Conservation (phyloP, 2,329 filamentous ascomycete genomes). For the Dryadomyces sulphureus region DNA sequence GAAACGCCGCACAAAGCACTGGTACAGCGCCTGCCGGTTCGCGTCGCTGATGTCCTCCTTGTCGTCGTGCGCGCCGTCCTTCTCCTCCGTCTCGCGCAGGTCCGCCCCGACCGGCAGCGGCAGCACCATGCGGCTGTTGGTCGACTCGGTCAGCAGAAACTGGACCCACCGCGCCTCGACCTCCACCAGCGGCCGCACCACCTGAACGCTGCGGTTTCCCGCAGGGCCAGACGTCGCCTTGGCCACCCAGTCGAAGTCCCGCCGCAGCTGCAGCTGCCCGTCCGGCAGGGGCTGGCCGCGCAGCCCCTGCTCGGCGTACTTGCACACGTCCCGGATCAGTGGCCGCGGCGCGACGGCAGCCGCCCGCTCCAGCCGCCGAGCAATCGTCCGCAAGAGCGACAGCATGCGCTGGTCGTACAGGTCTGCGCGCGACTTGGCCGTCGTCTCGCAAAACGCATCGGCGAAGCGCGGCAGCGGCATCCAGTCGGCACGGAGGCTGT, state of each 20-base stretch:
- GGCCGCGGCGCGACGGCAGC: constrained; percentile 13
- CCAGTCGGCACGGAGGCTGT: constrained; percentile 3
- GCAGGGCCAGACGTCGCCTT: not conserved
- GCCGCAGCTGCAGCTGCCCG: constrained; percentile 7
- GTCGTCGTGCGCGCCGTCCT: not conserved
- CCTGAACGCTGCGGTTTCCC: not conserved
- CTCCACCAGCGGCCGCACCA: constrained; percentile 8
- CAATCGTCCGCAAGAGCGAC: constrained; percentile 13
- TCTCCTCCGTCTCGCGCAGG: not conserved
- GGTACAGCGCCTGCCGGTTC: constrained; percentile 15
- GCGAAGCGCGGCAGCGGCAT: constrained; percentile 12
- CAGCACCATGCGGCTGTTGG: constrained; percentile 13
- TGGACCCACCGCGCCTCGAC: constrained; percentile 20
- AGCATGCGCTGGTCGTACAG: constrained; percentile 16
- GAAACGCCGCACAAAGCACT: constrained; percentile 18
- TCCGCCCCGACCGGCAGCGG: constrained; percentile 5
- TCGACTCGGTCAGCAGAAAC: constrained; percentile 16
- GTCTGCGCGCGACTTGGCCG: constrained; percentile 10
- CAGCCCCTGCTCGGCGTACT: constrained; percentile 4
- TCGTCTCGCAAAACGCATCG: not conserved
- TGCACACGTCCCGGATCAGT: constrained; percentile 14
- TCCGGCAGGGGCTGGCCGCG: constrained; percentile 1
- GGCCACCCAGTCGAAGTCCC: constrained; percentile 2
- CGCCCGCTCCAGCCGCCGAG: constrained; percentile 14
- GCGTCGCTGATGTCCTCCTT: not conserved